Conservation (phyloP, 306 rosid genomes). For the Geum urbanum region DNA sequence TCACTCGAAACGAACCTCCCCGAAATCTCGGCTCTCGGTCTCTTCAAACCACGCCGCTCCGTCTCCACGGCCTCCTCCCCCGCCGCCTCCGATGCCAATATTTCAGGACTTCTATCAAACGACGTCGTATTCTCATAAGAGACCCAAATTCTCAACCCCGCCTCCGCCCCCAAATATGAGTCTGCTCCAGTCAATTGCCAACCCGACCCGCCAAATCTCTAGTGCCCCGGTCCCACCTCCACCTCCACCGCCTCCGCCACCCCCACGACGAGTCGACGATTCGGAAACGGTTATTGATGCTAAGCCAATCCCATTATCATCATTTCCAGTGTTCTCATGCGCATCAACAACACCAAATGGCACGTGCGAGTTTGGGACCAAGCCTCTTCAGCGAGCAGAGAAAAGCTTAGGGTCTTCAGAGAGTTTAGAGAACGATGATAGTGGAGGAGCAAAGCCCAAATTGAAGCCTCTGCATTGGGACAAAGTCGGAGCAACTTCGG, state of each 20-base stretch:
- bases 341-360: slow-evolving; percentile 29
- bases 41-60: slow-evolving; percentile 39
- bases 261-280: slow-evolving; percentile 21
- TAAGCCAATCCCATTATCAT: slow-evolving; percentile 25
- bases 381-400: slow-evolving; percentile 23
- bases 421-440: slow-evolving; percentile 56
- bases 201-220: slow-evolving; percentile 16
- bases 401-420: slow-evolving; percentile 37
- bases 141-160: slow-evolving; percentile 64
- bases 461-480: slow-evolving; percentile 96
- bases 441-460: slow-evolving; percentile 72
- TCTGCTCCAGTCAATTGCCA: slow-evolving; percentile 53
- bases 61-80: slow-evolving; percentile 27
- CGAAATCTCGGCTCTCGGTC: slow-evolving; percentile 55
- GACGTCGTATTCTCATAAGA: slow-evolving; percentile 28
- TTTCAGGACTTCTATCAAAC: slow-evolving; percentile 7
- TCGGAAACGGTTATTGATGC: slow-evolving; percentile 27
- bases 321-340: slow-evolving; percentile 29
- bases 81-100: slow-evolving; percentile 12
- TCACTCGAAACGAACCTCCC: slow-evolving; percentile 70
- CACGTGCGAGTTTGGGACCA: slow-evolving; percentile 17
- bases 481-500: slow-evolving; percentile 93
- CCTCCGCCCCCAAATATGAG: slow-evolving; percentile 57
- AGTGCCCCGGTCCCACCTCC: slow-evolving; percentile 32
- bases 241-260: slow-evolving; percentile 31